Percentiles rank a stretch among this genome's conserved stretches.
Evolutionary conservation across 2,329 filamentous ascomycete species (phyloP).

Genomic region (Botrytis tulipae): DNA sequence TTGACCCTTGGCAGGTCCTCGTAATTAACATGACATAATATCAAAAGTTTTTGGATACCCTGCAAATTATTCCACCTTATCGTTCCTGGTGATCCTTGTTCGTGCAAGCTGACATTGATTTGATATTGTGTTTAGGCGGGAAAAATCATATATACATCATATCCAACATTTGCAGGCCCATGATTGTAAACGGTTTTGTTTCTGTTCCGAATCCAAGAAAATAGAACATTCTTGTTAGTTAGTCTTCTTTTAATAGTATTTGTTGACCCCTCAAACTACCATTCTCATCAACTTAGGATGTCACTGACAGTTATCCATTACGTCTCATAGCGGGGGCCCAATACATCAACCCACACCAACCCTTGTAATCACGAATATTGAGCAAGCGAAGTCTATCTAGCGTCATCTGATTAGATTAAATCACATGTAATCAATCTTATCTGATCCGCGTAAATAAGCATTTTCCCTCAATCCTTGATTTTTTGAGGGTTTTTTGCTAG

Average conservation of each 20-base stretch:
- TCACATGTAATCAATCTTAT: conserved; percentile 11
- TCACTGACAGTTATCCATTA: neutral
- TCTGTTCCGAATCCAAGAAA: neutral
- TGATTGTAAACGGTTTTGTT: neutral
- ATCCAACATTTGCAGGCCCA: neutral
- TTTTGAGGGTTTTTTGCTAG: neutral
- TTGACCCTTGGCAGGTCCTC: conserved; percentile 4
- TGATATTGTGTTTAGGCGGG: too few relatives aligned
- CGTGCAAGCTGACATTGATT: neutral
- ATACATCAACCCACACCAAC: neutral
- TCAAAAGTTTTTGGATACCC: conserved; percentile 12
- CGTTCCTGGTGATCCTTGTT: neutral
- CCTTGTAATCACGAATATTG: neutral
- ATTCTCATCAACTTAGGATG: neutral
- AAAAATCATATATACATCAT: neutral
- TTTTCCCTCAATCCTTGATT: neutral
- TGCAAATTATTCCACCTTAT: neutral
- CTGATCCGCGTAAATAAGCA: conserved; percentile 10
- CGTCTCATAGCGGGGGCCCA: neutral
- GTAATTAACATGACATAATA: conserved; percentile 12
- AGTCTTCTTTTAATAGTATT: neutral
- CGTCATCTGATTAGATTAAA: conserved; percentile 18
- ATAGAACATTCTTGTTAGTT: neutral
- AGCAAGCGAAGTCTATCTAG: conserved; percentile 3
- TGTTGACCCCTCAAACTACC: neutral